A percentile compares a stretch with the other conserved stretches of the same genome.
phyloP scores from a whole-genome alignment of 257 asterid species.

The Salvia rosmarinus region DNA sequence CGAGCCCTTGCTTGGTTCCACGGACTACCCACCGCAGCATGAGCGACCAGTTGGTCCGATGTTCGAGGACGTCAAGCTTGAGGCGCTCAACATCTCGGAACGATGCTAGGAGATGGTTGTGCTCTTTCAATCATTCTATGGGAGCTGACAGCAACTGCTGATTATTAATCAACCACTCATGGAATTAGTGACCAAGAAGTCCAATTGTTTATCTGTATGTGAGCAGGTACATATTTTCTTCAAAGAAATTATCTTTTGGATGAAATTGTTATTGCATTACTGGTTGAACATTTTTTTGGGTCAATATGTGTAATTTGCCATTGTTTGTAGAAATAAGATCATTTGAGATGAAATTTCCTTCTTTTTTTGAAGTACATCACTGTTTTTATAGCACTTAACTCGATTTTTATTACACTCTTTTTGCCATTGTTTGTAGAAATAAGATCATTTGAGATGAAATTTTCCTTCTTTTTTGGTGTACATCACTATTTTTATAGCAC shows the following conservation, averaged over 20 bases:
- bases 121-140: conserved; percentile 61
- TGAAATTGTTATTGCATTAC: conserved; percentile 15
- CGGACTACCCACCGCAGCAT: conserved; percentile 37
- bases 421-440: conserved; percentile 22
- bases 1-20: conserved; percentile 58
- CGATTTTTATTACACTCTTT: background rate
- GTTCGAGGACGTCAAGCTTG: conserved; percentile 51
- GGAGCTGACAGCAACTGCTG: conserved; percentile 61
- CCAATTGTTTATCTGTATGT: background rate
- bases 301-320: conserved; percentile 24
- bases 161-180: conserved; percentile 7
- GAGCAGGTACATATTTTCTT: background rate
- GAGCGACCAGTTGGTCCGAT: conserved; percentile 45
- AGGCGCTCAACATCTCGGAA: conserved; percentile 60
- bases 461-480: background rate
- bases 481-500: too few relatives aligned
- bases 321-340: conserved; percentile 19
- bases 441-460: background rate
- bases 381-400: too few relatives aligned
- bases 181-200: background rate
- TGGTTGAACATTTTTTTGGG: conserved; percentile 23
- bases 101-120: conserved; percentile 69
- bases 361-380: background rate
- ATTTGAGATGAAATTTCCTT: background rate
- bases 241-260: conserved; percentile 19